Base-by-base conservation (phyloP, 1,139 yeast species). In the Candida mesenterica region DNA sequence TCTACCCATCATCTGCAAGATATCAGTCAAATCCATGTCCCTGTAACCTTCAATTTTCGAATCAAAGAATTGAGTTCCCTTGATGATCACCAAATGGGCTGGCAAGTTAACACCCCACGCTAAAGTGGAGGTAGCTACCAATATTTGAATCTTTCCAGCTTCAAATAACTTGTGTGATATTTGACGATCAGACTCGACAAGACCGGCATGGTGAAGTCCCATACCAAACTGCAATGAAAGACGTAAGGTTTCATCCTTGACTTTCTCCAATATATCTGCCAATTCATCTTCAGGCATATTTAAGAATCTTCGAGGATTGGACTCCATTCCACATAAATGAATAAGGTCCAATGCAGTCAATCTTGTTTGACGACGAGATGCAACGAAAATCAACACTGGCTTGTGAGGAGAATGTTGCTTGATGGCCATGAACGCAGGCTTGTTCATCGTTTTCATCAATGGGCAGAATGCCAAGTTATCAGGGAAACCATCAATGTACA, bases 21-120 rank as follows among this genome's bases (percentile, higher is more conserved):
- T 85, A 60, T 85, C 99, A 0, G 98, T 92, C 55, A 92, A 72
- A 57, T 92, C 95, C 95, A 86, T 86, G 50, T 86, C 95, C 46
- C 80, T 69, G 53, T 85, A 86, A 0, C 77, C 89, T 54, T 83
- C 90, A 41, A 82, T 81, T 54, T 85, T 85, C 9, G 89, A 80
- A 57, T 86, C 95, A 53, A 81, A 86, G 50, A 82, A 85, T 53
- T 86, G 94, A 0, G 98, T 92, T 26, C 97, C 97, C 58, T 92
- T 92, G 44, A 92, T 86, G 34, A 92, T 79, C 6, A 92, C 98
- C 50, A 92, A 67, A 63, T 89, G 92, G 0, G 97, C 97, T 1
- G 97, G 97, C 44, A 92, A 71, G 53, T 92, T 92, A 28, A 92
- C 97, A 51, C 97, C 97, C 94, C 97, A 89, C 0, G 97, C 98